Base-by-base conservation (phyloP, 345 rosid genomes). In the Ailanthus altissimus region DNA sequence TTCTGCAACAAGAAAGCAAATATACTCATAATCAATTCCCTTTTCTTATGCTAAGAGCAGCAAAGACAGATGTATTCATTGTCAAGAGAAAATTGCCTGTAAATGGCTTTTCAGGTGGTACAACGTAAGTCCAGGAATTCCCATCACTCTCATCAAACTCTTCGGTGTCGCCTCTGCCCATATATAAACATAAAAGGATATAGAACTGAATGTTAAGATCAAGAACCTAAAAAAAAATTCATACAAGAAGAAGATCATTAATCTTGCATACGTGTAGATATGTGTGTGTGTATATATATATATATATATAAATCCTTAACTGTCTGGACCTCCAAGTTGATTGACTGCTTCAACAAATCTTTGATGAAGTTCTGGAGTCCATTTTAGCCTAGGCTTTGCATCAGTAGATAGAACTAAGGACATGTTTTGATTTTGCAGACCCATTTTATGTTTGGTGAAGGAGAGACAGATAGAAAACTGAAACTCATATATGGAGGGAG, bases 31-130 rank as follows among this genome's bases (percentile, higher is more conserved):
- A 28, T 20, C 74, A 20, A 36, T 57, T 50, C 49, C 50, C 11
- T 66, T 61, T 70, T 49, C 38, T 20, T 26, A 25, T 38, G 28
- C n/a, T 32, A 70, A 58, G 54, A 56, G 23, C 42, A 60, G 66
- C 70, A 73, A 45, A 67, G 38, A 77, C 42, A 40, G 49, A 66
- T 36, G 59, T 56, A 69, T 50, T 77, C 23, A 71, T 9, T 49
- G 54, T 18, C 36, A 53, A 66, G 67, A 16, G 71, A 75, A 54
- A 73, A 67, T 47, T 80, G 85, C 98, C 91, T 93, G 98, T 81
- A 96, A 85, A 88, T 96, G 98, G 80, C 98, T 96, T 88, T 96
- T 96, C 28, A 96, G 89, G 81, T 96, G 99, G 83, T 93, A 96
- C 84, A 96, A 76, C 70, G 98, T 96, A 67, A 96, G 94, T 15